phyloP scores from a whole-genome alignment of 371 early-diverging fungal genomes.

The Fennellomyces sp. region DNA sequence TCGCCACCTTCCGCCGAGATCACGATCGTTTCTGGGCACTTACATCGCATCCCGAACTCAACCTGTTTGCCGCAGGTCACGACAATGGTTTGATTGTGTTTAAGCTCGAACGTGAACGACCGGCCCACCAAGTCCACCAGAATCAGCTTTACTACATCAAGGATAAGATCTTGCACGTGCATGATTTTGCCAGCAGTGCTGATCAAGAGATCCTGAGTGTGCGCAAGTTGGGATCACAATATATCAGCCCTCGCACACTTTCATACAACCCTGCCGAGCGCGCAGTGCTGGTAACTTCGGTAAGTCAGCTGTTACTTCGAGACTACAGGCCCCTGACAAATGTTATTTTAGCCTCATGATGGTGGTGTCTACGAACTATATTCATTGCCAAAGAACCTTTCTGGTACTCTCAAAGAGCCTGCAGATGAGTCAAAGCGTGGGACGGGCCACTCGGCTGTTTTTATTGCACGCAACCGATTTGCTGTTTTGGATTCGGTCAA shows the following conservation, averaged over 20 bases:
- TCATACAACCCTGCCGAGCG: slow-evolving; percentile 96
- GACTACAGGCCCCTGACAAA: no score
- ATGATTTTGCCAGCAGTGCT: slow-evolving; percentile 76
- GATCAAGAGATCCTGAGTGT: slow-evolving; percentile 82
- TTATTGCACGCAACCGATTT: slow-evolving; percentile 94
- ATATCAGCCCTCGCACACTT: slow-evolving; percentile 73
- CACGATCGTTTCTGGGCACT: slow-evolving; percentile 98
- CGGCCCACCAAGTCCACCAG: slow-evolving; percentile 84
- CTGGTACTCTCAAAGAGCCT: slow-evolving; percentile 68
- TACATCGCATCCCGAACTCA: slow-evolving; percentile 92
- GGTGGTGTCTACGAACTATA: slow-evolving; percentile 91
- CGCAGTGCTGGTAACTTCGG: slow-evolving; percentile 81
- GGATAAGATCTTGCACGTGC: slow-evolving; percentile 80
- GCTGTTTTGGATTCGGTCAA: slow-evolving; percentile 87
- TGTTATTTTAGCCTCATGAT: slow-evolving; percentile 66
- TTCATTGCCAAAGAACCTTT: slow-evolving; percentile 74
- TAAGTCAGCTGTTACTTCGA: slow-evolving; percentile 28
- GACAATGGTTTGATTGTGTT: slow-evolving; percentile 98
- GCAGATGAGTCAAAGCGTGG: slow-evolving; percentile 75
- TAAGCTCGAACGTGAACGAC: slow-evolving; percentile 95
- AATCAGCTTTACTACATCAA: slow-evolving; percentile 84
- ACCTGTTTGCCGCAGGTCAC: slow-evolving; percentile 96
- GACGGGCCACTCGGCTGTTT: slow-evolving; percentile 82
- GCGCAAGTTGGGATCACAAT: slow-evolving; percentile 67
- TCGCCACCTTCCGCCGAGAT: slow-evolving; percentile 94